A percentile compares a stretch with the other conserved stretches of the same genome.
Conservation (phyloP, 2,329 filamentous ascomycete species). For the Neonectria hederae region DNA sequence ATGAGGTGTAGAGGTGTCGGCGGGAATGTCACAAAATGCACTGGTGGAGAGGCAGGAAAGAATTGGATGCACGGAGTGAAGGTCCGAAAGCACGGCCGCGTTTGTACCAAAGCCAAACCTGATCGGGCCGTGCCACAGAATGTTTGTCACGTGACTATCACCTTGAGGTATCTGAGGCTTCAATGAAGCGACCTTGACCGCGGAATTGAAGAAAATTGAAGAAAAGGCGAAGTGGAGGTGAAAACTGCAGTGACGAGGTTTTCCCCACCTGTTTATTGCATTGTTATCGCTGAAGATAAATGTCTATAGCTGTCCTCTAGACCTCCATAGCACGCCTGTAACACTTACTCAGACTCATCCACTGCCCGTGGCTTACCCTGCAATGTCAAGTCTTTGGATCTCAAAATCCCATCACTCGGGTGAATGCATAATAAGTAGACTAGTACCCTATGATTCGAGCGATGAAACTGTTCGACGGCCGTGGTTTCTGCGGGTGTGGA, state of each 20-base stretch:
- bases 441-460: not conserved
- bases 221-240: not conserved
- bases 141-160: constrained; percentile 32
- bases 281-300: not conserved
- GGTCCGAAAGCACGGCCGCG: constrained; percentile 42
- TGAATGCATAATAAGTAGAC: not conserved
- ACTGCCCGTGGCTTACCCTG: not conserved
- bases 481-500: not conserved
- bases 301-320: not conserved
- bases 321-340: not conserved
- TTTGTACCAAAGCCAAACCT: constrained; percentile 39
- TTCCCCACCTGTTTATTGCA: too few relatives aligned
- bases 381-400: not conserved
- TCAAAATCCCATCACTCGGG: not conserved
- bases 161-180: not conserved
- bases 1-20: constrained; percentile 48
- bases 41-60: constrained; percentile 51
- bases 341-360: not conserved
- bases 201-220: not conserved
- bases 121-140: constrained; percentile 23
- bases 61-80: constrained; percentile 50
- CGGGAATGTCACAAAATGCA: constrained; percentile 49
- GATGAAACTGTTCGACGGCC: not conserved
- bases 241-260: not conserved
- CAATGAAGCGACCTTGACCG: not conserved